Evolutionary conservation across 2,329 filamentous ascomycete species (phyloP).

Genomic region (Allantophomopsis cytisporea): DNA sequence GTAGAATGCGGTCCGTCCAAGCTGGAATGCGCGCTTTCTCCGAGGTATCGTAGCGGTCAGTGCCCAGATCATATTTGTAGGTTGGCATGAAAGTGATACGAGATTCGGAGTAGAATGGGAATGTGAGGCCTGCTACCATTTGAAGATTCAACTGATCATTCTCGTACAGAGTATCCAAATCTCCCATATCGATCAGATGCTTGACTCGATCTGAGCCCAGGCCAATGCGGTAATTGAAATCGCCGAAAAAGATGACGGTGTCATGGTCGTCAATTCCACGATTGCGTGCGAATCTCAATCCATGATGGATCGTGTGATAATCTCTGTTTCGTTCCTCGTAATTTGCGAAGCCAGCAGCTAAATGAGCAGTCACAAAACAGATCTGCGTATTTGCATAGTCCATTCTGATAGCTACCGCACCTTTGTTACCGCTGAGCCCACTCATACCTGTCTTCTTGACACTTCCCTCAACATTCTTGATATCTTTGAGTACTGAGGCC

Average conservation of each 20-base stretch:
- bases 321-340: slow-evolving; percentile 94
- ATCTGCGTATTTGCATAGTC: slow-evolving; percentile 88
- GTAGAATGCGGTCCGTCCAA: slow-evolving; percentile 90
- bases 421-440: slow-evolving; percentile 96
- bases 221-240: slow-evolving; percentile 97
- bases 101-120: slow-evolving; percentile 84
- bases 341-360: slow-evolving; percentile 91
- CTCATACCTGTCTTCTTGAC: slow-evolving; percentile 93
- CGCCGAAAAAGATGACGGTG: slow-evolving; percentile 84
- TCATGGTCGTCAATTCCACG: slow-evolving; percentile 85
- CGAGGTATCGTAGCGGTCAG: slow-evolving; percentile 84
- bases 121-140: slow-evolving; percentile 85
- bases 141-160: slow-evolving; percentile 95
- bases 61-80: slow-evolving; percentile 88
- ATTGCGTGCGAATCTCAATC: slow-evolving; percentile 82
- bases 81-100: slow-evolving; percentile 82
- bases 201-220: slow-evolving; percentile 67
- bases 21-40: slow-evolving; percentile 92
- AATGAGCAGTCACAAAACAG: slow-evolving; percentile 91
- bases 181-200: slow-evolving; percentile 54
- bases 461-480: slow-evolving; percentile 94
- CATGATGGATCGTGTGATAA: slow-evolving; percentile 68
- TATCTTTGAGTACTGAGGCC: slow-evolving; percentile 58
- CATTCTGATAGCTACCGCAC: slow-evolving; percentile 89
- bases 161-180: slow-evolving; percentile 71